Evolutionary conservation across 2,329 filamentous ascomycete species (phyloP).

Genomic region (Botrytis sinoallii): DNA sequence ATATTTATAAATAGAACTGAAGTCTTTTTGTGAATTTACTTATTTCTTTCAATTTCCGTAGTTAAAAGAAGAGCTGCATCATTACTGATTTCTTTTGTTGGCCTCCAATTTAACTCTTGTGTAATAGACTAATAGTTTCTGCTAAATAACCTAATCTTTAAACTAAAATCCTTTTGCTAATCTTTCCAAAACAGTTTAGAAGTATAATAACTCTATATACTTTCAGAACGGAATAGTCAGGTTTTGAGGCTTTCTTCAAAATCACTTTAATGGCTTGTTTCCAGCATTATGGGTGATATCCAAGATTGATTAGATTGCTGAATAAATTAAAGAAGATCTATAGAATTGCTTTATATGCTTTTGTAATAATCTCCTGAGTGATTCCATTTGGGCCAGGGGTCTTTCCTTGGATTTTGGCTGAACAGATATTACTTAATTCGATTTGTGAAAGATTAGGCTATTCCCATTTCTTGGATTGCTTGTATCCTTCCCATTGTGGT

Average conservation of each 20-base stretch:
- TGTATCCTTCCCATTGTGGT: no score
- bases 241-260: not conserved
- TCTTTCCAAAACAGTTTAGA: not conserved
- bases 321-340: not conserved
- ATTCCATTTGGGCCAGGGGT: not conserved
- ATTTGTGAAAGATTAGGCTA: not conserved
- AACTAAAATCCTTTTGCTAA: constrained; percentile 7
- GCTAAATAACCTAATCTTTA: no score
- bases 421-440: not conserved
- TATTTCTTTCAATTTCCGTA: no score
- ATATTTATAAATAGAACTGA: no score
- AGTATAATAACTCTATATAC: not conserved
- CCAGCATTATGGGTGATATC: not conserved
- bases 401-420: not conserved
- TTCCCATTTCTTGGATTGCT: no score
- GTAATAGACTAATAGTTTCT: no score
- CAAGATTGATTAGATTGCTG: not conserved
- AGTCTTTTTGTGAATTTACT: no score
- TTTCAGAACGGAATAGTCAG: not conserved
- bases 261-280: not conserved
- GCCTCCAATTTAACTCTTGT: no score
- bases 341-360: not conserved
- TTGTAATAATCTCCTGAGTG: not conserved
- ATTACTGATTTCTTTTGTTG: no score
- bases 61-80: no score